Evolutionary conservation across 345 rosid species (phyloP).

Genomic region (Dipteronia dyeriana): DNA sequence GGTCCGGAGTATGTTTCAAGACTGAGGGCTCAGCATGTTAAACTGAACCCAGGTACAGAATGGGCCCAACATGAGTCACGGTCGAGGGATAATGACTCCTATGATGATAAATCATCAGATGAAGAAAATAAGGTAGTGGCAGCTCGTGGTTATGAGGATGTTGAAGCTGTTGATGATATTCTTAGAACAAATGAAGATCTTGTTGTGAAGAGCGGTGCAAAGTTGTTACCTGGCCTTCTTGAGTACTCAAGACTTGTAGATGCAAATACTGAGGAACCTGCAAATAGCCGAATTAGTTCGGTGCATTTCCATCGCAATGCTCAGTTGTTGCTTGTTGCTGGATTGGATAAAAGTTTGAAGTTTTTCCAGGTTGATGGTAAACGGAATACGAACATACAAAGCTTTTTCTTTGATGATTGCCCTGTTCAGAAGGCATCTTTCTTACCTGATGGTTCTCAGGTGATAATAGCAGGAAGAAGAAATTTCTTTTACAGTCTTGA

Average conservation of each 20-base stretch:
- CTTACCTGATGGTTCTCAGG: constrained; percentile 88
- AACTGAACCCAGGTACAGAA: constrained; percentile 83
- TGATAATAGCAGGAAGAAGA: constrained; percentile 86
- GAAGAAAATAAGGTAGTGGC: constrained; percentile 40
- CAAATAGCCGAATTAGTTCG: constrained; percentile 69
- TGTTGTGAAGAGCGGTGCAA: constrained; percentile 57
- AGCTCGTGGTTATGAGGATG: constrained; percentile 39
- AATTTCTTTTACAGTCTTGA: constrained; percentile 91
- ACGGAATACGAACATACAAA: constrained; percentile 83
- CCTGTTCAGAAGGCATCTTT: constrained; percentile 81
- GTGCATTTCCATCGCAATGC: constrained; percentile 90
- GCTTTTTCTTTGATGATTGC: constrained; percentile 83
- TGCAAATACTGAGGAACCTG: constrained; percentile 79
- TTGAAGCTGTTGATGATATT: constrained; percentile 54
- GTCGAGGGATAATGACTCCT: constrained; percentile 22
- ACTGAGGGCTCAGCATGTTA: constrained; percentile 81
- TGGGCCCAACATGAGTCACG: constrained; percentile 68
- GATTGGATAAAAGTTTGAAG: constrained; percentile 66
- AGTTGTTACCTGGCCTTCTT: constrained; percentile 68
- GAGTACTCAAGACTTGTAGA: constrained; percentile 84
- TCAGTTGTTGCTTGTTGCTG: constrained; percentile 81
- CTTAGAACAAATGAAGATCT: constrained; percentile 78
- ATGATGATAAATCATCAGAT: constrained; percentile 51
- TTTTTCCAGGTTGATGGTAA: constrained; percentile 96
- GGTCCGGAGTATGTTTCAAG: constrained; percentile 76